A percentile compares a stretch with the other conserved stretches of the same genome.
phyloP scores from a whole-genome alignment of 805 yeast species.

The Nakazawaea holstii region DNA sequence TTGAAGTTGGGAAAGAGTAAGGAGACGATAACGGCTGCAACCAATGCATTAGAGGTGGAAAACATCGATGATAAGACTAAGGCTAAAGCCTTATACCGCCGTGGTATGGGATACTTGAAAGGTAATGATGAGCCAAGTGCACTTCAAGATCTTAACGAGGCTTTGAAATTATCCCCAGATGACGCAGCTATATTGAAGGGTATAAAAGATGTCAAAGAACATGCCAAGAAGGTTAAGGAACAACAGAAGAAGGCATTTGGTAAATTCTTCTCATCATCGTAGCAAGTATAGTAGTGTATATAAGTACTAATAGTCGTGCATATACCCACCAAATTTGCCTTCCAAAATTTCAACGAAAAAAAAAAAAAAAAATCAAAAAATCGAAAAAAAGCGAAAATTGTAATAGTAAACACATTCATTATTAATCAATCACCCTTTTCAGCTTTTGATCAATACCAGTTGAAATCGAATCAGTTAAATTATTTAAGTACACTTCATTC shows the following conservation, averaged over 20 bases:
- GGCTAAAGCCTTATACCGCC: slow-evolving; percentile 84
- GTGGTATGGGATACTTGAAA: slow-evolving; percentile 67
- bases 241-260: slow-evolving; percentile 72
- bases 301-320: slow-evolving; percentile 1
- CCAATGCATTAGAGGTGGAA: slow-evolving; percentile 60
- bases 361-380: neutral
- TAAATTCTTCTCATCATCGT: slow-evolving; percentile 46
- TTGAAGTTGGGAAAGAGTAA: slow-evolving; percentile 54
- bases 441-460: slow-evolving; percentile 3
- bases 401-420: neutral
- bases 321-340: neutral
- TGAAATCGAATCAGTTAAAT: neutral
- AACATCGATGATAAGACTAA: slow-evolving; percentile 57
- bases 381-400: no score
- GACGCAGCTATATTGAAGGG: slow-evolving; percentile 72
- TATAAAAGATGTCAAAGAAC: slow-evolving; percentile 47
- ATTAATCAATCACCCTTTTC: slow-evolving; percentile 9
- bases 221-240: slow-evolving; percentile 37
- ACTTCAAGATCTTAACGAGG: slow-evolving; percentile 56
- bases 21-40: slow-evolving; percentile 53
- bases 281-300: neutral
- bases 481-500: neutral
- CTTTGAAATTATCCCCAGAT: slow-evolving; percentile 56
- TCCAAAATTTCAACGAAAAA: slow-evolving; percentile 5
- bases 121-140: slow-evolving; percentile 70